These are phyloP conservation scores for Diutina neorugosa DNA, from an alignment of 1,139 yeast species.

Conservation along the genomic window DNA sequence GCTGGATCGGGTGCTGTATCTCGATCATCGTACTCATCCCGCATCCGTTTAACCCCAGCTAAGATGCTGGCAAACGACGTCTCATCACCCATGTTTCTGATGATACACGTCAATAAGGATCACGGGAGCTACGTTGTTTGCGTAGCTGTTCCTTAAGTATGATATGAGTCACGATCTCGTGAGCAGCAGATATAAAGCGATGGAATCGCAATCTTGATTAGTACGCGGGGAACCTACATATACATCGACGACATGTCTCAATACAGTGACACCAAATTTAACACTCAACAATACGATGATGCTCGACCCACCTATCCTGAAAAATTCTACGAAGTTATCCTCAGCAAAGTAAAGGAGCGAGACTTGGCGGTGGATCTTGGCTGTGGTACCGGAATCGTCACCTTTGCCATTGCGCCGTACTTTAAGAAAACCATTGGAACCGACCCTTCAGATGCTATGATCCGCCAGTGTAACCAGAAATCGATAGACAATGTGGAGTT, in stretches of 20 bases:
- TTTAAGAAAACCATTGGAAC: constrained; percentile 47
- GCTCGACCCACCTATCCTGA: constrained; percentile 29
- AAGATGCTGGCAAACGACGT: constrained; percentile 48
- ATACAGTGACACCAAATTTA: constrained; percentile 22
- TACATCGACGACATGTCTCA: not conserved
- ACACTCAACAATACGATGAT: constrained; percentile 24
- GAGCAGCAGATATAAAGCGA: not conserved
- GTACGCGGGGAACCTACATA: not conserved
- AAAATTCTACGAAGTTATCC: constrained; percentile 18
- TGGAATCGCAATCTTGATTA: not conserved
- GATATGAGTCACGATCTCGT: not conserved
- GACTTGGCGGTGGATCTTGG: constrained; percentile 55
- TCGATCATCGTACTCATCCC: constrained; percentile 12
- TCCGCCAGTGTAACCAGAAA: constrained; percentile 28
- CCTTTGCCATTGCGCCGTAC: constrained; percentile 37
- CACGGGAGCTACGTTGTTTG: not conserved
- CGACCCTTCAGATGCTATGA: constrained; percentile 58
- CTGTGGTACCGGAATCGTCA: constrained; percentile 77
- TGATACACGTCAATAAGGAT: not conserved
- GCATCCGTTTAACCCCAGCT: constrained; percentile 47
- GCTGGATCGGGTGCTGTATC: not conserved
- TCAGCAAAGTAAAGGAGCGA: constrained; percentile 16
- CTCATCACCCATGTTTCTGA: not conserved
- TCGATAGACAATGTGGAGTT: constrained; percentile 13
- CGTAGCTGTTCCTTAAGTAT: not conserved